These are phyloP conservation scores for Ceratocystis lukuohia DNA, from an alignment of 2,329 filamentous ascomycete genomes.

Conservation along the genomic window DNA sequence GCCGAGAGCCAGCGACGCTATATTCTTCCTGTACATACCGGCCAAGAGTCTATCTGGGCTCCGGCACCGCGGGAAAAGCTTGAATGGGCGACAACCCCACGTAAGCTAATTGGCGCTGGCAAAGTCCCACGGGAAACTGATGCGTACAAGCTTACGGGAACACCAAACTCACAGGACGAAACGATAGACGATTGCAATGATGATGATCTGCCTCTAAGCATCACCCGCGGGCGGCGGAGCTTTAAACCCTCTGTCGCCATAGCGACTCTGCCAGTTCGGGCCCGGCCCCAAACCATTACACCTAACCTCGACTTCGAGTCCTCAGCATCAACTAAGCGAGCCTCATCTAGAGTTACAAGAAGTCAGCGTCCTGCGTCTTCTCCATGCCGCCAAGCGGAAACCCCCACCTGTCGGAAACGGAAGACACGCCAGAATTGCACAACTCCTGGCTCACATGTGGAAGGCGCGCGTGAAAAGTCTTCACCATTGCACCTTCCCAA, in stretches of 20 bases:
- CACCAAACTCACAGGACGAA: background rate
- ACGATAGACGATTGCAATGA: background rate
- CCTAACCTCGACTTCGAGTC: no score
- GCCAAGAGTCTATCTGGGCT: conserved; percentile 28
- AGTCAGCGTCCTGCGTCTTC: background rate
- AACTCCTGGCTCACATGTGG: background rate
- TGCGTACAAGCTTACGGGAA: background rate
- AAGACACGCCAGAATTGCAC: background rate
- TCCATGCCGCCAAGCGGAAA: background rate
- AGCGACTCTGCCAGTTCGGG: no score
- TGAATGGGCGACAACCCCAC: conserved; percentile 19
- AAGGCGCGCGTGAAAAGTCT: conserved; percentile 2
- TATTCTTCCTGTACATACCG: conserved; percentile 25
- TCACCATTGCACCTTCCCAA: background rate
- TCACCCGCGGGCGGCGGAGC: no score
- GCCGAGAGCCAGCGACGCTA: conserved; percentile 24
- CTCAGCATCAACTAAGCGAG: no score
- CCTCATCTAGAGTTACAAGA: no score
- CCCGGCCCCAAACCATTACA: no score
- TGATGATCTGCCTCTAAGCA: background rate
- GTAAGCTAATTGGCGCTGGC: background rate
- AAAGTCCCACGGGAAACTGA: background rate
- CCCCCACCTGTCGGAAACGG: background rate
- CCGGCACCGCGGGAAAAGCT: conserved; percentile 22
- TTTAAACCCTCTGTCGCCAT: no score